These are phyloP conservation scores for Lentithecium fluviatile DNA, from an alignment of 495 filamentous ascomycete genomes.

Conservation along the genomic window DNA sequence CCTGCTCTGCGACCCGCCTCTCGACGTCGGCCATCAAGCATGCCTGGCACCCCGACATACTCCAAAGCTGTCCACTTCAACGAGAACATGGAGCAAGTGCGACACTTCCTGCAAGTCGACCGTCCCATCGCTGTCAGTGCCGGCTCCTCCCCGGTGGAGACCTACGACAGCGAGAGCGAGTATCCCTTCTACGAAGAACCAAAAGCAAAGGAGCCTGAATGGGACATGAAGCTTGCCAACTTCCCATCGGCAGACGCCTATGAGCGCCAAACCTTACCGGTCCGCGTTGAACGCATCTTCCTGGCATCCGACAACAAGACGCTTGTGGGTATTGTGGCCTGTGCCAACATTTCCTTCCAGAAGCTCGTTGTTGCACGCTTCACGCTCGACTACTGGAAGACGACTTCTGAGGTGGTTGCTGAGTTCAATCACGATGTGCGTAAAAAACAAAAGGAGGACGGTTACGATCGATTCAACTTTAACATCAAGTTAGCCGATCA, in stretches of 20 bases:
- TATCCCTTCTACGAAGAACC: conserved; percentile 72
- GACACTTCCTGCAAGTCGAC: conserved; percentile 92
- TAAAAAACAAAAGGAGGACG: conserved; percentile 62
- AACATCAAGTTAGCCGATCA: conserved; percentile 89
- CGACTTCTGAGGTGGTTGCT: conserved; percentile 87
- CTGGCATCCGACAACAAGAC: conserved; percentile 82
- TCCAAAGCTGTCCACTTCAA: conserved; percentile 96
- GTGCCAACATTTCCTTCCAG: conserved; percentile 86
- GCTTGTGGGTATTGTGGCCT: conserved; percentile 76
- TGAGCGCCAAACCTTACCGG: conserved; percentile 61
- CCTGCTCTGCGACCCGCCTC: conserved; percentile 81
- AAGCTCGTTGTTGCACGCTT: conserved; percentile 87
- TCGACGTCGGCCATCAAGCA: conserved; percentile 81
- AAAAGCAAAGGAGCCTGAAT: conserved; percentile 62
- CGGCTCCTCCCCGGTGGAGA: conserved; percentile 88
- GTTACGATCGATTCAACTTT: conserved; percentile 87
- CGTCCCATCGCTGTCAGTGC: conserved; percentile 92
- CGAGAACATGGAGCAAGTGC: conserved; percentile 86
- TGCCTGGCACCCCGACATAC: conserved; percentile 96
- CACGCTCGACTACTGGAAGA: conserved; percentile 97
- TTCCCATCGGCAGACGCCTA: conserved; percentile 67
- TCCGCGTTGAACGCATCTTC: conserved; percentile 79
- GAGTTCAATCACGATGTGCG: conserved; percentile 81
- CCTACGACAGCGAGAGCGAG: conserved; percentile 75
- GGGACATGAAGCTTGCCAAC: conserved; percentile 82